A percentile compares a stretch with the other conserved stretches of the same genome.
Conservation (phyloP, 2,329 filamentous ascomycete genomes). For the Apiospora pterosperma region DNA sequence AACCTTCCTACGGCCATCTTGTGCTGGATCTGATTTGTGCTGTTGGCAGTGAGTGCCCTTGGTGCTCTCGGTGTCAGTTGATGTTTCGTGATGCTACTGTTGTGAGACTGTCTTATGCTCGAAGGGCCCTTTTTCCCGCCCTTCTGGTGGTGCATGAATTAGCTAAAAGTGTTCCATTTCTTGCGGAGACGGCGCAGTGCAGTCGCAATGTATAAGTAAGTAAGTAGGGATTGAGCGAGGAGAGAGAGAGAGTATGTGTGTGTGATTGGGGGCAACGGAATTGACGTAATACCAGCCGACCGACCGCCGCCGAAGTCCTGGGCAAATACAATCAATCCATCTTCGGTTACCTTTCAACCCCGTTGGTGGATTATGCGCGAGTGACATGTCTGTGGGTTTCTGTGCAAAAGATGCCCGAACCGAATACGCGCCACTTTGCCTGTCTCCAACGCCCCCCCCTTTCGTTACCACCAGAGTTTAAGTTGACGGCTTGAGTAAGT, state of each 20-base stretch:
- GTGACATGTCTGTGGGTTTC: not conserved
- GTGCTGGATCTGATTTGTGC: not conserved
- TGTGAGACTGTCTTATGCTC: not conserved
- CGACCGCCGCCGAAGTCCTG: not conserved
- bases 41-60: not conserved
- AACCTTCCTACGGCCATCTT: not conserved
- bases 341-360: too few species aligned
- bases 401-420: not conserved
- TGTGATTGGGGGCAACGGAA: not conserved
- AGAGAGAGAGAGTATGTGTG: not conserved
- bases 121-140: not conserved
- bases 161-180: not conserved
- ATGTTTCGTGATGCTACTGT: not conserved
- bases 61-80: not conserved
- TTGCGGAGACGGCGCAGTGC: not conserved
- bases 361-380: not conserved
- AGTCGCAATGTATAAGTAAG: not conserved
- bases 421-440: not conserved
- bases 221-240: not conserved
- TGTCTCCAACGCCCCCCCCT: not conserved
- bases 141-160: too few species aligned
- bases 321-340: not conserved
- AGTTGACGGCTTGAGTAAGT: not conserved
- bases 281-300: not conserved
- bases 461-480: not conserved